Percentiles rank a stretch among this genome's conserved stretches.
Conservation (phyloP, 164 flowering plant genomes). For the Taxillus chinensis region DNA sequence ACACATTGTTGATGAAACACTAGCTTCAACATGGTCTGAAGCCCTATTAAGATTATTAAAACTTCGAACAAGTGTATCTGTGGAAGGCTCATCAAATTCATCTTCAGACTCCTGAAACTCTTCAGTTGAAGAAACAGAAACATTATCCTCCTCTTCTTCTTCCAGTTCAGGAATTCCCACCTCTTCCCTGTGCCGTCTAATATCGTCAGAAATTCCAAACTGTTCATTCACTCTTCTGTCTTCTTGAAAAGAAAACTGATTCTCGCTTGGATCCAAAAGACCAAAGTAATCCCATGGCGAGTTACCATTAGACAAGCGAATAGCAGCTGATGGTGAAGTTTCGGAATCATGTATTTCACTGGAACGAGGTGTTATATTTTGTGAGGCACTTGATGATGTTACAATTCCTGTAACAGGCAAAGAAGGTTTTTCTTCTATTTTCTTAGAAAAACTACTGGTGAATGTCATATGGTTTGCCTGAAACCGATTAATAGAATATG, state of each 20-base stretch:
- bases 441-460: slow-evolving; percentile 32
- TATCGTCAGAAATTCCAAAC: slow-evolving; percentile 32
- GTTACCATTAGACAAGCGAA: slow-evolving; percentile 29
- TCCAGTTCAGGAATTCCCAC: slow-evolving; percentile 56
- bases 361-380: slow-evolving; percentile 31
- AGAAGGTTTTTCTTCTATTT: slow-evolving; percentile 66
- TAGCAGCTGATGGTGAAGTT: slow-evolving; percentile 27
- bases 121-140: slow-evolving; percentile 22
- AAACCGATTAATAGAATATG: slow-evolving; percentile 29
- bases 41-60: slow-evolving; percentile 48
- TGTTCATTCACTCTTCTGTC: slow-evolving; percentile 24
- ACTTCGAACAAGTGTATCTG: slow-evolving; percentile 52
- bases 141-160: slow-evolving; percentile 46
- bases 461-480: slow-evolving; percentile 63
- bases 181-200: slow-evolving; percentile 35
- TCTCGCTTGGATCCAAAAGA: slow-evolving; percentile 39
- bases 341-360: slow-evolving; percentile 25
- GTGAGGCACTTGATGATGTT: slow-evolving; percentile 43
- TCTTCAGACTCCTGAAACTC: slow-evolving; percentile 58
- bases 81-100: slow-evolving; percentile 67
- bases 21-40: slow-evolving; percentile 18
- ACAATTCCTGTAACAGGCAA: slow-evolving; percentile 31
- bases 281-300: slow-evolving; percentile 87
- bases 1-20: slow-evolving; percentile 23
- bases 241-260: slow-evolving; percentile 50